These are phyloP conservation scores for Mycena citricolor DNA, from an alignment of 1,284 basidiomycete species.

Conservation along the genomic window DNA sequence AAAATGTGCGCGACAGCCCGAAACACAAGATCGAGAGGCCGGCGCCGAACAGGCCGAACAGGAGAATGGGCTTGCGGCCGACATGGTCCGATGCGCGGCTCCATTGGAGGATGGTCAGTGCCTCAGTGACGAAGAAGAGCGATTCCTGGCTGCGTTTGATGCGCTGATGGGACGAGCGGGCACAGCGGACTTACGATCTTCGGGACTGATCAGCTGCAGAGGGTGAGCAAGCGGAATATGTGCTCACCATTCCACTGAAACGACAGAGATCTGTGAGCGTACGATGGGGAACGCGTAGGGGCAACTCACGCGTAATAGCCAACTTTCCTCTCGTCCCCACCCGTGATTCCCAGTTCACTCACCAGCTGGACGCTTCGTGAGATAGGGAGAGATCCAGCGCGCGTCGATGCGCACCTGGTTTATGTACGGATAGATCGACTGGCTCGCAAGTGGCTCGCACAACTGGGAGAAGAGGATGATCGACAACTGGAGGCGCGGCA, in stretches of 20 bases:
- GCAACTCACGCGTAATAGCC: constrained; percentile 53
- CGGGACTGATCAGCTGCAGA: constrained; percentile 48
- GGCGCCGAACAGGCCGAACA: constrained; percentile 57
- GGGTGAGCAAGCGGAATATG: neutral
- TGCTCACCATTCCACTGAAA: constrained; percentile 3
- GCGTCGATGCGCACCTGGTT: constrained; percentile 43
- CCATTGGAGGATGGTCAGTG: constrained; percentile 60
- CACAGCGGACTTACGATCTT: constrained; percentile 62
- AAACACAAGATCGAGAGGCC: constrained; percentile 61
- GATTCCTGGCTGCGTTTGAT: constrained; percentile 37
- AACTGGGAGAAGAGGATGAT: constrained; percentile 44
- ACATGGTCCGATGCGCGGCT: constrained; percentile 63
- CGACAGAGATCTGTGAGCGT: neutral
- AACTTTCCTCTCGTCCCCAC: constrained; percentile 56
- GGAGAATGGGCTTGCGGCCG: constrained; percentile 64
- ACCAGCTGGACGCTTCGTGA: constrained; percentile 44
- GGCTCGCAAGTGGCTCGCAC: constrained; percentile 57
- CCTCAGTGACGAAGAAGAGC: constrained; percentile 21
- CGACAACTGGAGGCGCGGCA: constrained; percentile 43
- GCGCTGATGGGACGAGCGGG: constrained; percentile 52
- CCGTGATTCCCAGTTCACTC: constrained; percentile 52
- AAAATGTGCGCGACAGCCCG: constrained; percentile 62
- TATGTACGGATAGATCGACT: constrained; percentile 63
- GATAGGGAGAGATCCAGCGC: no score
- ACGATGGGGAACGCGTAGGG: neutral